phyloP scores from a whole-genome alignment of 768 basidiomycete genomes.

The Dentipellis fragilis region DNA sequence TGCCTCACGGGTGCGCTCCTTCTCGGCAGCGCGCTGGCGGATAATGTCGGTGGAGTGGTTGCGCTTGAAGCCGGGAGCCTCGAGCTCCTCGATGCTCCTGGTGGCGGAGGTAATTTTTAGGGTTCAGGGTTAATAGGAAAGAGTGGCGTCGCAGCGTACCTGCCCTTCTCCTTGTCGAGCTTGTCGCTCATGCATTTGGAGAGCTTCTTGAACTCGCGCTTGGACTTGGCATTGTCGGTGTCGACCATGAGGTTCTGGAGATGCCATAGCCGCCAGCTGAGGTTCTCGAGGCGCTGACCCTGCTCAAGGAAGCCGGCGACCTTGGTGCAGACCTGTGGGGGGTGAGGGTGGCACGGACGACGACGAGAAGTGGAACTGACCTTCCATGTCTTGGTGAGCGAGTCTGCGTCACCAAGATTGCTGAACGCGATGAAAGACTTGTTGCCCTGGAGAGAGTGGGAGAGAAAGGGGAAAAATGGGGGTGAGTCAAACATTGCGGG shows the following conservation, averaged over 20 bases:
- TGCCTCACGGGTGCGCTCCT: slow-evolving; percentile 67
- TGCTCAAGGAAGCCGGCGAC: slow-evolving; percentile 87
- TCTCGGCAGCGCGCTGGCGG: slow-evolving; percentile 70
- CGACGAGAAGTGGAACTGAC: slow-evolving; percentile 26
- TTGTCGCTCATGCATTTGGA: slow-evolving; percentile 87
- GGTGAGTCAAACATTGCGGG: slow-evolving; percentile 8
- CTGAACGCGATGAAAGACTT: slow-evolving; percentile 92
- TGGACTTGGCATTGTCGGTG: slow-evolving; percentile 79
- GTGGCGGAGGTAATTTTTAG: not conserved
- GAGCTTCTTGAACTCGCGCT: slow-evolving; percentile 85
- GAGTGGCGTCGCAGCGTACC: slow-evolving; percentile 38
- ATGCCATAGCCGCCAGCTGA: slow-evolving; percentile 90
- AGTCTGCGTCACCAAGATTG: slow-evolving; percentile 76
- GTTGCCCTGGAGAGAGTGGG: slow-evolving; percentile 50
- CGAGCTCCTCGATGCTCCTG: slow-evolving; percentile 78
- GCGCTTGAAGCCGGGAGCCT: slow-evolving; percentile 73
- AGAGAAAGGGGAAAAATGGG: slow-evolving; percentile 12
- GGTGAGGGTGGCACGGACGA: not conserved
- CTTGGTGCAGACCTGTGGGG: slow-evolving; percentile 71
- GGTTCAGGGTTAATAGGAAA: slow-evolving; percentile 5
- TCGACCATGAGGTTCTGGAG: slow-evolving; percentile 88
- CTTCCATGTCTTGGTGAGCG: slow-evolving; percentile 88
- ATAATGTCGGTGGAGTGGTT: slow-evolving; percentile 76
- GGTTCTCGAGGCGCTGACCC: slow-evolving; percentile 83
- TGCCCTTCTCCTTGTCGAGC: slow-evolving; percentile 86